A percentile compares a stretch with the other conserved stretches of the same genome.
phyloP scores from a whole-genome alignment of 768 basidiomycete species.

The Gymnopilus dilepis region DNA sequence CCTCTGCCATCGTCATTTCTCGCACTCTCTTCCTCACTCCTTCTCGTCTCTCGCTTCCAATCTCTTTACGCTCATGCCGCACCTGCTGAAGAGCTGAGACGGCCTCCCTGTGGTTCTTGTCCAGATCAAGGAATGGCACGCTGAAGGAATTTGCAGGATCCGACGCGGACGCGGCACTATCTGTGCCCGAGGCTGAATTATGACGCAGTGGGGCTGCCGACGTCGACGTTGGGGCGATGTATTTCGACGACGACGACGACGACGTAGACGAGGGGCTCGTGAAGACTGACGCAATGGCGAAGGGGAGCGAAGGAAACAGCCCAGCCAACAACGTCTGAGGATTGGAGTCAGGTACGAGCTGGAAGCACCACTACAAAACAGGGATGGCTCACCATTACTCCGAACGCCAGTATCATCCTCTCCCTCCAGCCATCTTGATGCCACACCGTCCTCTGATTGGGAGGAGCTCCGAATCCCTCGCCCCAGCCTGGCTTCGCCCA shows the following conservation, averaged over 20 bases:
- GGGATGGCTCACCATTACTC: slow-evolving; percentile 47
- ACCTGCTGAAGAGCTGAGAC: slow-evolving; percentile 64
- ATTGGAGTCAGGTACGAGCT: not conserved
- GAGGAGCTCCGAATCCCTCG: slow-evolving; percentile 35
- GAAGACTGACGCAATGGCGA: slow-evolving; percentile 17
- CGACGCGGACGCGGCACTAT: not conserved
- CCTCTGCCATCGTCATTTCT: slow-evolving; percentile 30
- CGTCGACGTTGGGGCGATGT: not conserved
- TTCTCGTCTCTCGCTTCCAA: slow-evolving; percentile 57
- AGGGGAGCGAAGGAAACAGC: slow-evolving; percentile 41
- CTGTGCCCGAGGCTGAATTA: not conserved
- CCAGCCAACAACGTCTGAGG: slow-evolving; percentile 49
- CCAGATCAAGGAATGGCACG: slow-evolving; percentile 35
- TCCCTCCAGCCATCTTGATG: slow-evolving; percentile 58
- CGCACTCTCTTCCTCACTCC: slow-evolving; percentile 55
- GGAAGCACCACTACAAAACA: not conserved
- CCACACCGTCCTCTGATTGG: slow-evolving; percentile 24
- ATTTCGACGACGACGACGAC: not conserved
- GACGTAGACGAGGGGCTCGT: slow-evolving; percentile 14
- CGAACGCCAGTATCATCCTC: slow-evolving; percentile 50
- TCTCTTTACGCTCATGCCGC: slow-evolving; percentile 57
- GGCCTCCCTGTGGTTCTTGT: slow-evolving; percentile 55
- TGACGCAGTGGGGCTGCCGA: not conserved
- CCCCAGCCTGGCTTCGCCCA: slow-evolving; percentile 13
- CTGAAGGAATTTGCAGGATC: not conserved